Evolutionary conservation across 2,329 filamentous ascomycete species (phyloP), one percentile per base, ranked within the genome.

Genomic region (Exophiala xenobiotica): DNA sequence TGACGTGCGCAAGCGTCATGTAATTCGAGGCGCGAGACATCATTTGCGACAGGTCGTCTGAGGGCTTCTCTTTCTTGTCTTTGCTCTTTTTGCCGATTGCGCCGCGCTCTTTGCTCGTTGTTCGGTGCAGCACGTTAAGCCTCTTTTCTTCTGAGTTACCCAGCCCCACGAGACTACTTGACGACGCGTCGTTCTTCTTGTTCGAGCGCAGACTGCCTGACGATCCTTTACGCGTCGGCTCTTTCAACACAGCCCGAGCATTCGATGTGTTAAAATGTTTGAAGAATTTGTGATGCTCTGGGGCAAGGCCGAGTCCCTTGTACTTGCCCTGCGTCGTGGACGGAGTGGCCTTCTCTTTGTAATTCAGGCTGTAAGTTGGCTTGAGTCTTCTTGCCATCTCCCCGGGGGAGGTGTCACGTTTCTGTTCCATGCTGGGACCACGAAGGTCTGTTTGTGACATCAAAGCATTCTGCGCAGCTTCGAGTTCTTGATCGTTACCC

Each of bases 1-100:
- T 93, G 69, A 99, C 90, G 69, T 95, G 91, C 2, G 92, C 87
- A 56, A 99, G 85, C 0, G 93, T 96, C 90, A 96, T 96, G 74
- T 95, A 99, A 67, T 91, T 95, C 51, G 89, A 96, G 3, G 93
- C 93, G 23, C 93, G 86, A 47, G 83, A 85, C 71, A 99, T 92
- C 93, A 99, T 99, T 73, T 95, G 90, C 8, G 90, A 93, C 35
- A 99, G 76, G 66, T 99, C 95, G 65, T 99, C 93, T 1, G 86
- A 87, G 4, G 82, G 79, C 53, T 83, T 80, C 49, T 86, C 81
- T 44, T 82, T 80, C 51, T 80, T 61, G 59, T 40, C 38, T 20
- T 24, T 61, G 60, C 43, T 78, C 72, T 67, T 78, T 70, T 60
- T 78, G 70, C 63, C 75, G 71, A 46, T 68, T 20, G 41, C 22